Evolutionary conservation across 441 rosid genomes (phyloP).

Genomic region (Cnidoscolus chayamansa): DNA sequence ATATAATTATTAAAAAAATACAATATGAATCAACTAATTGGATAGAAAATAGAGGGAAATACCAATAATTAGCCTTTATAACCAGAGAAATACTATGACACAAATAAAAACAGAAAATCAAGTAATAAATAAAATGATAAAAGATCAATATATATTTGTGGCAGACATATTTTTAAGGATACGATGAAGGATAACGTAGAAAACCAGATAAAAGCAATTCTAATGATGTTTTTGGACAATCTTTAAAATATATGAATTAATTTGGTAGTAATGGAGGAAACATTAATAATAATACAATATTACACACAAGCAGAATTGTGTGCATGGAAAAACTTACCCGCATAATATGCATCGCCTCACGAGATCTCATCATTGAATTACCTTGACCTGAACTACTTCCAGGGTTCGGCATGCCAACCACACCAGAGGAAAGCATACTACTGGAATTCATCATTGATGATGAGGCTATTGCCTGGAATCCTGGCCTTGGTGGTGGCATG

Average conservation of each 20-base stretch:
- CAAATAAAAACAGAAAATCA: neutral
- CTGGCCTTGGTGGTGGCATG: constrained; percentile 78
- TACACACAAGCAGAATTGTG: neutral
- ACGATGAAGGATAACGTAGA: neutral
- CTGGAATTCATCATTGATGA: constrained; percentile 64
- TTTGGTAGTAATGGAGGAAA: constrained; percentile 1
- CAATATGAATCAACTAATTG: neutral
- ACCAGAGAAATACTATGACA: neutral
- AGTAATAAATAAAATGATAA: neutral
- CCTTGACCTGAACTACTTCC: constrained; percentile 66
- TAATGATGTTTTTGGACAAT: neutral
- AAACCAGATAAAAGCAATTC: neutral
- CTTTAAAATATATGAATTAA: neutral
- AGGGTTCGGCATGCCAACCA: constrained; percentile 67
- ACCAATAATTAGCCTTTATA: neutral
- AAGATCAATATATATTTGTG: neutral
- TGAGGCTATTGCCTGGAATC: constrained; percentile 72
- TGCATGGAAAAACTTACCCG: constrained; percentile 48
- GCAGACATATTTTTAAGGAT: neutral
- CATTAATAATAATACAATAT: neutral
- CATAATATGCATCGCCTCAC: constrained; percentile 67
- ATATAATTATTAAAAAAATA: neutral
- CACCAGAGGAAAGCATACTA: constrained; percentile 64
- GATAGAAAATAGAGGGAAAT: neutral
- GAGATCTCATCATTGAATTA: constrained; percentile 74